Percentiles rank a stretch among this genome's conserved stretches.
Conservation (phyloP, 2,329 filamentous ascomycete species). For the Fusarium nisikadoi region DNA sequence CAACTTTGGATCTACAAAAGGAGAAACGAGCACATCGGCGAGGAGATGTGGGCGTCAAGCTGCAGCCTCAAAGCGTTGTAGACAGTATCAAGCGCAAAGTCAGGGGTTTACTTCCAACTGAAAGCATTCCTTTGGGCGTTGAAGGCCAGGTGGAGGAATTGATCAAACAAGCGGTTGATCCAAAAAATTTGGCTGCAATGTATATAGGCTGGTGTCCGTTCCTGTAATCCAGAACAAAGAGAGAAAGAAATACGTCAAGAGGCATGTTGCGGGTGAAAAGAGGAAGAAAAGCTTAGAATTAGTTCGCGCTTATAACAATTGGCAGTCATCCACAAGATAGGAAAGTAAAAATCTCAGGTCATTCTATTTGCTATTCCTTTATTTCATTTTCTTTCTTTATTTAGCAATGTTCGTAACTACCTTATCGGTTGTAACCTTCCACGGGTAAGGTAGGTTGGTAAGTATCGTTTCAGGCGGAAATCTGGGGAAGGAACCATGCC, state of each 20-base stretch:
- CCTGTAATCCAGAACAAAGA: conserved; percentile 45
- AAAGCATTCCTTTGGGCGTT: conserved; percentile 92
- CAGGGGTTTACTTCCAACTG: conserved; percentile 81
- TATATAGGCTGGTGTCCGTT: conserved; percentile 92
- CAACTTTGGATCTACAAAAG: conserved; percentile 87
- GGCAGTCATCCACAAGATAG: background rate
- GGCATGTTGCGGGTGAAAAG: background rate
- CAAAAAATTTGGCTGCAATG: conserved; percentile 86
- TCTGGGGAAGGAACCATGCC: background rate
- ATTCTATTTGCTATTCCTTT: background rate
- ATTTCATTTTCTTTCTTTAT: background rate
- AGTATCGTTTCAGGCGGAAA: conserved; percentile 3
- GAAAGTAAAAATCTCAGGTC: background rate
- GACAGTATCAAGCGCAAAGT: conserved; percentile 91
- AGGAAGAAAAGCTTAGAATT: background rate
- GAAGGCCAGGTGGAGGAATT: conserved; percentile 98
- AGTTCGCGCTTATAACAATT: background rate
- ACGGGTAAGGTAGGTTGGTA: background rate
- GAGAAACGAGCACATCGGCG: conserved; percentile 63
- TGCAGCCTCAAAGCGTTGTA: conserved; percentile 78
- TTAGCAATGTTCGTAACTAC: background rate
- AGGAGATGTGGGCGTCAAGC: conserved; percentile 56
- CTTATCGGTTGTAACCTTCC: background rate
- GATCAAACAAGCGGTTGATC: conserved; percentile 85
- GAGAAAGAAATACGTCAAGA: background rate